These are phyloP conservation scores for Acanthamoeba culbertsoni DNA, from an alignment of 208 protist species.

Conservation along the genomic window DNA sequence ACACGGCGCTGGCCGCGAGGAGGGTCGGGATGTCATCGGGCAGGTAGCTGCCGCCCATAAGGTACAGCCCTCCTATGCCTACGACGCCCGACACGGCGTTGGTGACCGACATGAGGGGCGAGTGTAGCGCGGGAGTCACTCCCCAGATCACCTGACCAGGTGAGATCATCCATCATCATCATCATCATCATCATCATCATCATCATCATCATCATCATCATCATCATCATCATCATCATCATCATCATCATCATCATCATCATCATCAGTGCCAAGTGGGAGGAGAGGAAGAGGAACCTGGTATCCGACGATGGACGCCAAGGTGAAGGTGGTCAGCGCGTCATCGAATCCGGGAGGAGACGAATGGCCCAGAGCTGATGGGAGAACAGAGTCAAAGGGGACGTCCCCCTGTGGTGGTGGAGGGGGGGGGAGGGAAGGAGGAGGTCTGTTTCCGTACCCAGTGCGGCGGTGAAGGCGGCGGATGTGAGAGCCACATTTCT, in stretches of 20 bases:
- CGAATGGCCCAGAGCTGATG: neutral
- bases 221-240: no score
- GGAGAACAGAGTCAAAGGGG: neutral
- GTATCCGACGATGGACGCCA: conserved; percentile 34
- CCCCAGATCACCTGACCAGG: conserved; percentile 79
- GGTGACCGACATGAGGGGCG: conserved; percentile 92
- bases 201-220: no score
- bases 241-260: no score
- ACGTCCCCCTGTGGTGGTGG: neutral
- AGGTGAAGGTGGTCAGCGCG: neutral
- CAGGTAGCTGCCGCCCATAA: conserved; percentile 74
- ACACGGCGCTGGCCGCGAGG: conserved; percentile 82
- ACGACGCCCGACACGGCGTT: conserved; percentile 91
- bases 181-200: no score
- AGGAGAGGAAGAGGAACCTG: neutral
- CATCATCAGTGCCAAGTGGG: no score
- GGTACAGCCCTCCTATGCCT: conserved; percentile 77
- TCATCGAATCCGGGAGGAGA: conserved; percentile 2
- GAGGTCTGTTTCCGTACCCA: neutral
- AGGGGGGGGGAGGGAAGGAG: no score
- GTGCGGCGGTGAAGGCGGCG: neutral
- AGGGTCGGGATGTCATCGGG: conserved; percentile 66
- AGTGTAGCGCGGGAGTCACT: conserved; percentile 90
- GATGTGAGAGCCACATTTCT: neutral
- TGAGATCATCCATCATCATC: neutral